Base-by-base conservation (phyloP, 2,329 filamentous ascomycete genomes). In the Cladophialophora bantiana region DNA sequence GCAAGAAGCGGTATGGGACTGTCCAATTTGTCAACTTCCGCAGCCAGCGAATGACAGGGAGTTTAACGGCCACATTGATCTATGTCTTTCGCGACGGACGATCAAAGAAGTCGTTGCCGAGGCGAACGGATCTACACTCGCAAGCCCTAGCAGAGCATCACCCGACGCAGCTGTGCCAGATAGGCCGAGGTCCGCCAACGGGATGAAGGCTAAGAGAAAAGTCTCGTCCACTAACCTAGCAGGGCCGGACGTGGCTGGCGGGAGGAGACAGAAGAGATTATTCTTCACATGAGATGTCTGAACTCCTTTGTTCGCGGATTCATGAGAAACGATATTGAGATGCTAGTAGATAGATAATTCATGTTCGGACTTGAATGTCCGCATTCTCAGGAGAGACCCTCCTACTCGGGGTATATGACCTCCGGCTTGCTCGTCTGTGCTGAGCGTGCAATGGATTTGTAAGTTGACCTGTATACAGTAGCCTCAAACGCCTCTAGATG, bases 61-160 rank as follows among this genome's bases (percentile, higher is more conserved):
- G 0, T 96, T 98, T 79, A 99, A 99, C 72, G 87, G 90, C 64
- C 95, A 99, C 75, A 93, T 99, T 59, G 95, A 99, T 76, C 86
- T 91, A 7, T 99, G 95, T 77, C 84, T 99, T 1, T 97, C 94
- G 0, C 85, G 89, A 63, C 88, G 91, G 74, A 92, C 93, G 0
- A 98, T 99, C 73, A 90, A 90, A 54, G 92, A 97, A 73, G 90
- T 88, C 0, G 89, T 95, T 0, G 89, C 71, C 12, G 68, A 71
- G 59, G 63, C 64, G 10, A 38, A 65, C 12, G 64, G 9, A 3
- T 36, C 63, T 9, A 26, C 57, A 5, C 40, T 31, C 26, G 34
- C 32, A 2, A 61, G 45, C 34, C 59, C 62, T 2, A 52, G 34
- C 5, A 50, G 59, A 13, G 54, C 55, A 15, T 61, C 67, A 1